Percentiles rank a stretch among this genome's conserved stretches.
These are phyloP conservation scores for Fagopyrum esculentum DNA, from an alignment of 148 eudicot species.

Conservation along the genomic window DNA sequence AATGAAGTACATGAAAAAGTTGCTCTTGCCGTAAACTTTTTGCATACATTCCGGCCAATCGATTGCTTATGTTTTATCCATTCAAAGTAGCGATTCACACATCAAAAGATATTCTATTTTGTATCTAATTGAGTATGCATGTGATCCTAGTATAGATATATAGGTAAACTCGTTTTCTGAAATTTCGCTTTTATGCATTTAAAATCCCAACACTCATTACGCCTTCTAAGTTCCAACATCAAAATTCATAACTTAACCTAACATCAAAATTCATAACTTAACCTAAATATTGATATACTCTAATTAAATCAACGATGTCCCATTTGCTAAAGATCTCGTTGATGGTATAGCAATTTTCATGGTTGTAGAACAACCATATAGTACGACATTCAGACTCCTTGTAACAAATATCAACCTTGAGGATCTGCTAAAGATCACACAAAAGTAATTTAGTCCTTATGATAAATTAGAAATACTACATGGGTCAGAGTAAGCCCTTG, in stretches of 20 bases:
- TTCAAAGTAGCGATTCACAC: no score
- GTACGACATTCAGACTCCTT: neutral
- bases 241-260: conserved; percentile 1
- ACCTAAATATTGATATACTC: neutral
- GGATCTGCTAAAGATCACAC: neutral
- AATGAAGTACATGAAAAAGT: no score
- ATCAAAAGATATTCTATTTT: no score
- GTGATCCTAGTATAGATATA: no score
- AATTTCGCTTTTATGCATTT: no score
- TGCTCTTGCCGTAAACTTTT: no score
- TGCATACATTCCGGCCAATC: no score
- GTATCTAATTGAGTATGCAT: no score
- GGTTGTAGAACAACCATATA: neutral
- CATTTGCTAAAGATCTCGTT: neutral
- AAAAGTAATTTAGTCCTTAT: neutral
- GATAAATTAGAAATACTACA: neutral
- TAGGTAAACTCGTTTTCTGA: no score
- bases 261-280: neutral
- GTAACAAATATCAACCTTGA: neutral
- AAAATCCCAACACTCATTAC: neutral
- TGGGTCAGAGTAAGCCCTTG: neutral
- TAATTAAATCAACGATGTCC: neutral
- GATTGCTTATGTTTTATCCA: no score
- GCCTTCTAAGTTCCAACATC: neutral
- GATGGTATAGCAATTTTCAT: neutral